phyloP scores from a whole-genome alignment of 2,329 filamentous ascomycete species.

The Leptographium galeiforme region DNA sequence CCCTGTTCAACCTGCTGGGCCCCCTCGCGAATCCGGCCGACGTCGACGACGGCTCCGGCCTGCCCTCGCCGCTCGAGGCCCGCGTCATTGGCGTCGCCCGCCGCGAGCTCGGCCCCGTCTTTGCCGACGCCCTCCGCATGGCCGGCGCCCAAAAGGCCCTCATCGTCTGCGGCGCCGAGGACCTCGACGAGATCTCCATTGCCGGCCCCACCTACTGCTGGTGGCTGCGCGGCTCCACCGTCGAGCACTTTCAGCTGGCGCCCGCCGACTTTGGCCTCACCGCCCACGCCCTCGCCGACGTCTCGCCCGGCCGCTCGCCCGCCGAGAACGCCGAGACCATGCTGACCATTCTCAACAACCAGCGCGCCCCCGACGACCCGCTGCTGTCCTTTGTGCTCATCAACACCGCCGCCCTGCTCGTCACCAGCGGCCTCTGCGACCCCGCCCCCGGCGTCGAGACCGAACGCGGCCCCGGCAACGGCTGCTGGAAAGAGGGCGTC shows the following conservation, averaged over 20 bases:
- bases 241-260: conserved; percentile 65
- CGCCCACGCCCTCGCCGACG: conserved; percentile 58
- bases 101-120: conserved; percentile 73
- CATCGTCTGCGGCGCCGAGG: conserved; percentile 80
- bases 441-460: conserved; percentile 52
- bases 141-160: conserved; percentile 71
- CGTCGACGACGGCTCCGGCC: conserved; percentile 22
- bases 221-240: conserved; percentile 46
- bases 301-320: conserved; percentile 75
- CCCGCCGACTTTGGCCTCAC: conserved; percentile 81
- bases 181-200: conserved; percentile 90
- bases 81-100: conserved; percentile 88
- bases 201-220: conserved; percentile 83
- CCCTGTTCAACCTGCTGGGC: conserved; percentile 93
- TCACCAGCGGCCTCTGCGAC: conserved; percentile 76
- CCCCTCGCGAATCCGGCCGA: conserved; percentile 87
- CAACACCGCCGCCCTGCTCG: conserved; percentile 81
- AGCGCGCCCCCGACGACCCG: conserved; percentile 63
- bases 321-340: conserved; percentile 79
- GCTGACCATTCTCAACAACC: conserved; percentile 58
- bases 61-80: conserved; percentile 48
- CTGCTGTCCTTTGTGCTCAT: conserved; percentile 89
- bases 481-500: conserved; percentile 91
- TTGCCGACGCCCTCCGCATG: conserved; percentile 69
- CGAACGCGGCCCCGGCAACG: conserved; percentile 72